phyloP scores from a whole-genome alignment of 495 filamentous ascomycete genomes.

The Penicillium pulvis region DNA sequence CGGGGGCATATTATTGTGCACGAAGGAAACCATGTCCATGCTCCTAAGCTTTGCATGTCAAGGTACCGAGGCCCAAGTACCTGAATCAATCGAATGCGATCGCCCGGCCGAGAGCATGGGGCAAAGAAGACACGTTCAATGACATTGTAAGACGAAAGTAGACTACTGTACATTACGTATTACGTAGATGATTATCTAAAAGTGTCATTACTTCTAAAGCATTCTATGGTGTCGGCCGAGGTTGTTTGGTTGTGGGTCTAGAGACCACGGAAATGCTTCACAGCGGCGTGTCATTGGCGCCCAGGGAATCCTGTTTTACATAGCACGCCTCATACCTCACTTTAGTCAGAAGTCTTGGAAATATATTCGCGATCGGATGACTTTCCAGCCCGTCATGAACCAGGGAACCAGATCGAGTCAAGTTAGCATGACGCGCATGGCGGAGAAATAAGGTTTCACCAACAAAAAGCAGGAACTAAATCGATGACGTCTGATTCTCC shows the following conservation, averaged over 20 bases:
- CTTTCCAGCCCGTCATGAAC: neutral
- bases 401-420: neutral
- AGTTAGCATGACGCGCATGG: neutral
- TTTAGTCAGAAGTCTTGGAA: neutral
- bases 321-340: neutral
- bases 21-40: neutral
- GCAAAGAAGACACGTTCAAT: neutral
- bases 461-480: slow-evolving; percentile 1
- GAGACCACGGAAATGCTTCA: neutral
- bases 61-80: neutral
- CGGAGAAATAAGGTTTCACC: neutral
- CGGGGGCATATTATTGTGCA: no score
- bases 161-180: neutral
- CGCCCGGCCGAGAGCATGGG: neutral
- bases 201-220: neutral
- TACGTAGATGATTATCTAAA: neutral
- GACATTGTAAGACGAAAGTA: neutral
- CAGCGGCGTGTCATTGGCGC: neutral
- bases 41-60: neutral
- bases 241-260: neutral
- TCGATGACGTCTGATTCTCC: neutral
- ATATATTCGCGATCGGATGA: neutral
- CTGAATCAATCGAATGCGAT: neutral
- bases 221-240: neutral
- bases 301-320: neutral